A percentile compares a stretch with the other conserved stretches of the same genome.
phyloP scores from a whole-genome alignment of 306 rosid species.

The Chamaecrista fasciculata region DNA sequence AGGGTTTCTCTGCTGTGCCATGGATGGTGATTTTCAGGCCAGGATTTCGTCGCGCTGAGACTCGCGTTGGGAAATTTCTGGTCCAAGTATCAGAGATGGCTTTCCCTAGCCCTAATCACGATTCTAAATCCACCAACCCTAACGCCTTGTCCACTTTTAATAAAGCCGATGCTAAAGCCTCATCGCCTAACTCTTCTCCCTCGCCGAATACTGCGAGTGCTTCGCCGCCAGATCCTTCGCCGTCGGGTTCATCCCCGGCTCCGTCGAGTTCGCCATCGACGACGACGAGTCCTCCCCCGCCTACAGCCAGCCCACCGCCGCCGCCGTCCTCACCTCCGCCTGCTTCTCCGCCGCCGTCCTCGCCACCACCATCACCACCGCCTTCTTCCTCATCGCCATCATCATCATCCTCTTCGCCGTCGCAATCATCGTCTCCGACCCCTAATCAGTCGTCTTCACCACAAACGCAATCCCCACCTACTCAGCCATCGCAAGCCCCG shows the following conservation, averaged over 20 bases:
- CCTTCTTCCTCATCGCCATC: neutral
- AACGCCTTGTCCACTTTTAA: neutral
- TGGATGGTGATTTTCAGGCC: neutral
- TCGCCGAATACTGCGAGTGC: too few relatives aligned
- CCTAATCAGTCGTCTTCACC: slow-evolving; percentile 23
- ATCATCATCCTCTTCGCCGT: neutral
- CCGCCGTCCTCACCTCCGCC: slow-evolving; percentile 19
- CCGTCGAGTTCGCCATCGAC: neutral
- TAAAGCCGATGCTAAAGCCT: neutral
- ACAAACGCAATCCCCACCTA: neutral
- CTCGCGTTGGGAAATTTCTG: slow-evolving; percentile 11
- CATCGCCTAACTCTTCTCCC: neutral
- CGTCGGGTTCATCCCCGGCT: neutral
- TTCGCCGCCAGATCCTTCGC: neutral
- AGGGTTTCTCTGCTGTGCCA: neutral
- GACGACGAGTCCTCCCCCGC: too few relatives aligned
- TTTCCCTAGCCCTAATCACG: neutral
- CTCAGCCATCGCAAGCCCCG: neutral
- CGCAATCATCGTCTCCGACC: neutral
- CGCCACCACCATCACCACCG: neutral
- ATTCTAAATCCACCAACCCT: neutral
- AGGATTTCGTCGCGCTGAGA: slow-evolving; percentile 22
- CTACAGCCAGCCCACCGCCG: slow-evolving; percentile 11
- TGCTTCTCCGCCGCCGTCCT: neutral
- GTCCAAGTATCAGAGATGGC: slow-evolving; percentile 41